phyloP scores from a whole-genome alignment of 306 rosid species.

The Lathyrus oleraceus region DNA sequence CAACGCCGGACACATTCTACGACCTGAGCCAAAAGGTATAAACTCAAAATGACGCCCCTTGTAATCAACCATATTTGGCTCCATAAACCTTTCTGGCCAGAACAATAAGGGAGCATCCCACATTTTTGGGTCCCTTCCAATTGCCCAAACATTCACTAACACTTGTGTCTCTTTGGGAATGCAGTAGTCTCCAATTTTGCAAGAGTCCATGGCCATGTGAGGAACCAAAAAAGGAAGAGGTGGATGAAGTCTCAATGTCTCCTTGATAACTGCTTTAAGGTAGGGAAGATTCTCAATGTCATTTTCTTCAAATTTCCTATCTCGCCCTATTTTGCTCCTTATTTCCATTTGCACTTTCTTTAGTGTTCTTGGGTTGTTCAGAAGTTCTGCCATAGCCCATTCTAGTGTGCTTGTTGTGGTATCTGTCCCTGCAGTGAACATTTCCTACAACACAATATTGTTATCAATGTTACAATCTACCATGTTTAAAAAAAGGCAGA shows the following conservation, averaged over 20 bases:
- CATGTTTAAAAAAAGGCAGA: neutral
- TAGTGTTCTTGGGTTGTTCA: constrained; percentile 61
- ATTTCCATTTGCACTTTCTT: constrained; percentile 67
- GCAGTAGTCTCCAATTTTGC: constrained; percentile 54
- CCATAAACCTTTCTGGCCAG: constrained; percentile 78
- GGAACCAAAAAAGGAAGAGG: constrained; percentile 95
- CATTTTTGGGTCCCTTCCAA: constrained; percentile 68
- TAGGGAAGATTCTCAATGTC: constrained; percentile 72
- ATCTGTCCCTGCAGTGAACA: constrained; percentile 90
- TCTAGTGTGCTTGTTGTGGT: constrained; percentile 84
- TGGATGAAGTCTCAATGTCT: constrained; percentile 87
- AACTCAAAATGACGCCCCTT: constrained; percentile 76
- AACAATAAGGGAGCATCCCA: constrained; percentile 73
- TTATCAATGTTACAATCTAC: neutral
- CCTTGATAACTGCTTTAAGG: constrained; percentile 76
- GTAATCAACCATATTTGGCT: constrained; percentile 47
- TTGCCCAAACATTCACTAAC: constrained; percentile 91
- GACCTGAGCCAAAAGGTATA: constrained; percentile 86
- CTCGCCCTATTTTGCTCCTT: constrained; percentile 42
- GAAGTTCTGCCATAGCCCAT: constrained; percentile 91
- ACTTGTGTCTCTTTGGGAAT: constrained; percentile 77
- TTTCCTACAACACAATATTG: constrained; percentile 55
- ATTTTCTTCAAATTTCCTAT: constrained; percentile 56
- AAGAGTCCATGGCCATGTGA: constrained; percentile 72
- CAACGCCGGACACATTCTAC: constrained; percentile 83